These are phyloP conservation scores for Leersia perrieri DNA, from an alignment of 176 grass and related monocot species.

Conservation along the genomic window DNA sequence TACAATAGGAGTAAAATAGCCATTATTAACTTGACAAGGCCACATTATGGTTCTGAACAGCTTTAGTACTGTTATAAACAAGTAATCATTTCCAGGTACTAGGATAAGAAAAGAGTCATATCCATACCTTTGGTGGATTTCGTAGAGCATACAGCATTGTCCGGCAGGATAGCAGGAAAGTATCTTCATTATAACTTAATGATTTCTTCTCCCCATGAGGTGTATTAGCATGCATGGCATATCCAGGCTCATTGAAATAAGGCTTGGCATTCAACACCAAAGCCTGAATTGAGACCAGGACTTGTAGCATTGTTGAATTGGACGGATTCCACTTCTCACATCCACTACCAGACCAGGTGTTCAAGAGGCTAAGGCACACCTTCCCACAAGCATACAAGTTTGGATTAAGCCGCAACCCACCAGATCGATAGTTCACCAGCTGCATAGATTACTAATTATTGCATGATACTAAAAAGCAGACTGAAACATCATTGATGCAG, in stretches of 20 bases:
- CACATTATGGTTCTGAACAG: neutral
- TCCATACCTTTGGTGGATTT: slow-evolving; percentile 69
- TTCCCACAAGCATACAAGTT: slow-evolving; percentile 86
- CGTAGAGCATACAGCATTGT: slow-evolving; percentile 82
- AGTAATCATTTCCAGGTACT: neutral
- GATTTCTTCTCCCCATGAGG: slow-evolving; percentile 67
- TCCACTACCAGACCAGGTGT: slow-evolving; percentile 75
- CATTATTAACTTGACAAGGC: neutral
- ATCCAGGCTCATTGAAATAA: slow-evolving; percentile 87
- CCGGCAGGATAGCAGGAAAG: slow-evolving; percentile 80
- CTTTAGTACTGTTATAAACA: neutral
- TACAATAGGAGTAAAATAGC: neutral
- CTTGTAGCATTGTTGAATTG: slow-evolving; percentile 78
- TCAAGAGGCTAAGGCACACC: slow-evolving; percentile 93
- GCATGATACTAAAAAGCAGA: neutral
- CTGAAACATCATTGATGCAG: neutral
- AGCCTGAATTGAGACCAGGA: slow-evolving; percentile 87
- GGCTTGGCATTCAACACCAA: slow-evolving; percentile 87
- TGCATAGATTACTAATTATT: slow-evolving; percentile 28
- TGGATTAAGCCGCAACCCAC: slow-evolving; percentile 88
- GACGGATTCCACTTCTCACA: slow-evolving; percentile 74
- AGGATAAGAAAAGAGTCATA: slow-evolving; percentile 2
- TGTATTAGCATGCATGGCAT: slow-evolving; percentile 47
- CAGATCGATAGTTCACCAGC: slow-evolving; percentile 80
- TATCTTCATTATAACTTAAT: slow-evolving; percentile 72